phyloP scores from a whole-genome alignment of 1,284 basidiomycete species.

The Chalciporus sp. region DNA sequence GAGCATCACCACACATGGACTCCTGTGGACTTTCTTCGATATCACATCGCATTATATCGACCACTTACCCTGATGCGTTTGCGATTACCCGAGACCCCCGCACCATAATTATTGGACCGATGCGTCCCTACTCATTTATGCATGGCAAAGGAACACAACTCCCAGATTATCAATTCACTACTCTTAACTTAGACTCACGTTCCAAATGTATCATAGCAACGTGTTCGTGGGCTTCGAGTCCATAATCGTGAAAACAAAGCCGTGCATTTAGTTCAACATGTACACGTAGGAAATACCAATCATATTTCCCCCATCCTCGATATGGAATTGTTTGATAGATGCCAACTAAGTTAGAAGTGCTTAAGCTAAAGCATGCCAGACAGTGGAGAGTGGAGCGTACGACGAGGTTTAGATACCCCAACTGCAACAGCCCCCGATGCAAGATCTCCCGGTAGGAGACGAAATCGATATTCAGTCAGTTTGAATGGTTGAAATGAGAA shows the following conservation, averaged over 20 bases:
- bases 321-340: neutral
- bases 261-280: constrained; percentile 2
- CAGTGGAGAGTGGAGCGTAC: too few species aligned
- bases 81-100: constrained; percentile 5
- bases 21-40: constrained; percentile 85
- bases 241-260: constrained; percentile 14
- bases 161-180: constrained; percentile 9
- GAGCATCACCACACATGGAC: constrained; percentile 81
- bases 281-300: neutral
- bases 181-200: constrained; percentile 23
- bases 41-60: constrained; percentile 76
- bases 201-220: constrained; percentile 32
- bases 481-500: too few species aligned
- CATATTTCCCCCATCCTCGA: neutral
- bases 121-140: constrained; percentile 17
- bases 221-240: constrained; percentile 14
- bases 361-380: too few species aligned
- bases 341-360: too few species aligned
- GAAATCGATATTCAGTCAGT: too few species aligned
- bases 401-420: neutral
- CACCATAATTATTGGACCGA: constrained; percentile 7
- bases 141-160: constrained; percentile 9
- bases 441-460: constrained; percentile 13
- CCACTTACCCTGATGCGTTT: constrained; percentile 48
- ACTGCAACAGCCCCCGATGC: constrained; percentile 15